A percentile compares a stretch with the other conserved stretches of the same genome.
Conservation (phyloP, 208 protist genomes). For the Crithidia fasciculata region DNA sequence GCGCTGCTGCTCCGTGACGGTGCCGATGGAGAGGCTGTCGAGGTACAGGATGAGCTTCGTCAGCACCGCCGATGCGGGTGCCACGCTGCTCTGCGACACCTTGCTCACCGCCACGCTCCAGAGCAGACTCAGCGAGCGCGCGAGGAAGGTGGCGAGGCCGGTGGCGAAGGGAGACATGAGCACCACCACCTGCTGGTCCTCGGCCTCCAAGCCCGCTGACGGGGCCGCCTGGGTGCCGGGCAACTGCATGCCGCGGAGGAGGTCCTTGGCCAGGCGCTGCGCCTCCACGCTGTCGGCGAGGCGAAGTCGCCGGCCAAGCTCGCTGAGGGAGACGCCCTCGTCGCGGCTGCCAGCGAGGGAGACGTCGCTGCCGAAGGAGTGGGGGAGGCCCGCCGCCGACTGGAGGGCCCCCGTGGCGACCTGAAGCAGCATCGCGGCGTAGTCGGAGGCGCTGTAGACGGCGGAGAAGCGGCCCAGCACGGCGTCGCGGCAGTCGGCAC, state of each 20-base stretch:
- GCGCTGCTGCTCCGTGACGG: conserved; percentile 26
- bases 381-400: conserved; percentile 4
- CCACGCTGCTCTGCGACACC: conserved; percentile 27
- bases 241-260: conserved; percentile 64
- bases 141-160: conserved; percentile 62
- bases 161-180: conserved; percentile 75
- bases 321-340: conserved; percentile 51
- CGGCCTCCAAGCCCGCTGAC: conserved; percentile 21
- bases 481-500: conserved; percentile 48
- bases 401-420: conserved; percentile 62
- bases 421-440: conserved; percentile 90
- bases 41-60: conserved; percentile 32
- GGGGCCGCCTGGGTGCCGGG: conserved; percentile 50
- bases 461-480: conserved; percentile 82
- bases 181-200: conserved; percentile 50
- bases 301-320: conserved; percentile 57
- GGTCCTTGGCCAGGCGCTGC: conserved; percentile 62
- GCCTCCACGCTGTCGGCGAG: conserved; percentile 50
- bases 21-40: conserved; percentile 37
- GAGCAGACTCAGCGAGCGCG: conserved; percentile 67
- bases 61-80: conserved; percentile 20
- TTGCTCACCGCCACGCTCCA: conserved; percentile 64
- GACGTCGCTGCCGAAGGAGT: conserved; percentile 11
- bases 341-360: conserved; percentile 23
- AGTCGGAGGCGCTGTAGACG: conserved; percentile 71